These are phyloP conservation scores for Ormosia emarginata DNA, from an alignment of 306 rosid genomes.

Conservation along the genomic window DNA sequence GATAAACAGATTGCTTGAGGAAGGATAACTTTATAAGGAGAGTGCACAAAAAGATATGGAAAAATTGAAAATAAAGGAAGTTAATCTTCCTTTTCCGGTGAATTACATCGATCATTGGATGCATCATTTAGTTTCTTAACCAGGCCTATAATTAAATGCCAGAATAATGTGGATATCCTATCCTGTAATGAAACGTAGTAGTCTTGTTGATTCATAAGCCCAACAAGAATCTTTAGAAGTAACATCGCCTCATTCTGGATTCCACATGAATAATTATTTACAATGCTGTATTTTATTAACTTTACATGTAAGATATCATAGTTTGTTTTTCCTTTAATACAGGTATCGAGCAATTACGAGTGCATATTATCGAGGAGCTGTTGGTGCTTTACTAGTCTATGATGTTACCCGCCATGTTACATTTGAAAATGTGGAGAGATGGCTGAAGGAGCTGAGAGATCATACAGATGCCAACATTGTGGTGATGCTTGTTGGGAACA, in stretches of 20 bases:
- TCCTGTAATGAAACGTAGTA: background rate
- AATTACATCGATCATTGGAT: background rate
- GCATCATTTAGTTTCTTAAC: background rate
- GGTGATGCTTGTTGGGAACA: conserved; percentile 77
- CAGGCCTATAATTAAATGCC: background rate
- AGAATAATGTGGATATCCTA: background rate
- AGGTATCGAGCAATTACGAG: conserved; percentile 90
- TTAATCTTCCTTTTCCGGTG: background rate
- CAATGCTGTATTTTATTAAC: background rate
- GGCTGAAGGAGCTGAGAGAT: conserved; percentile 86
- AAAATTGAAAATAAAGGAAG: background rate
- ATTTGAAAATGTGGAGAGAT: conserved; percentile 77
- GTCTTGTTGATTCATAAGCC: background rate
- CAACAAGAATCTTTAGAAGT: background rate
- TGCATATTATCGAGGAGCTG: conserved; percentile 79
- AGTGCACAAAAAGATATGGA: background rate
- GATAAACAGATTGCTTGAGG: background rate
- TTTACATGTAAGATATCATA: background rate
- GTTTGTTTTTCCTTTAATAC: background rate
- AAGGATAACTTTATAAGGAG: background rate
- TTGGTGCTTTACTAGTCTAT: conserved; percentile 82
- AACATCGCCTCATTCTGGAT: background rate
- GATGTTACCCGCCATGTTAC: conserved; percentile 80
- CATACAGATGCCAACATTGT: conserved; percentile 83
- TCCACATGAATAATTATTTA: background rate